These are phyloP conservation scores for Xenosphaeropsis pyriputrescens DNA, from an alignment of 2,329 filamentous ascomycete species.

Conservation along the genomic window DNA sequence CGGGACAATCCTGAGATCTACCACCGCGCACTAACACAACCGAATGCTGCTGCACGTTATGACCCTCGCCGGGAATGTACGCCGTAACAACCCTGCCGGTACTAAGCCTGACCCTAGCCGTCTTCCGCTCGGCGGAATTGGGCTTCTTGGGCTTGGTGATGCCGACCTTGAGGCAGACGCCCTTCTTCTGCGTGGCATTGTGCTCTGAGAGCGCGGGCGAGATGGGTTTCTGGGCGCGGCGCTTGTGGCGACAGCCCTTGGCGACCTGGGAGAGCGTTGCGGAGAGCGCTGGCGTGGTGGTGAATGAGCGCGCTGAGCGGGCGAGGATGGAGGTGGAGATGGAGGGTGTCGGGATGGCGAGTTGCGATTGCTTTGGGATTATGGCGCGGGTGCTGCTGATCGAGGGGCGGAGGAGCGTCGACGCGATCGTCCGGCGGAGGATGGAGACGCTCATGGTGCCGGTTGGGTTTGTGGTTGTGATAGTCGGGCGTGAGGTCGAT, in stretches of 20 bases:
- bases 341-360: background rate
- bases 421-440: no score
- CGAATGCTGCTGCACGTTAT: slow-evolving; percentile 98
- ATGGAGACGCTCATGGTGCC: slow-evolving; percentile 10
- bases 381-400: no score
- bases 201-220: slow-evolving; percentile 67
- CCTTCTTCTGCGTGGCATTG: slow-evolving; percentile 72
- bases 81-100: slow-evolving; percentile 78
- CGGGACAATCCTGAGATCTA: slow-evolving; percentile 89
- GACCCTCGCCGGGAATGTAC: slow-evolving; percentile 94
- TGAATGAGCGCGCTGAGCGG: slow-evolving; percentile 11
- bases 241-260: slow-evolving; percentile 58
- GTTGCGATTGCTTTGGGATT: background rate
- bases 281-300: slow-evolving; percentile 12
- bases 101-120: slow-evolving; percentile 77
- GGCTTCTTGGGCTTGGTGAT: slow-evolving; percentile 96
- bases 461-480: no score
- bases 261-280: slow-evolving; percentile 17
- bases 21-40: slow-evolving; percentile 94
- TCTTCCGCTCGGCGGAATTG: slow-evolving; percentile 95
- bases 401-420: no score
- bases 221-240: slow-evolving; percentile 60
- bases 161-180: slow-evolving; percentile 88
- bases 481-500: no score
- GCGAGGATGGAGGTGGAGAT: slow-evolving; percentile 1